Conservation (phyloP, 331 rosid species). For the Quercus phellos region DNA sequence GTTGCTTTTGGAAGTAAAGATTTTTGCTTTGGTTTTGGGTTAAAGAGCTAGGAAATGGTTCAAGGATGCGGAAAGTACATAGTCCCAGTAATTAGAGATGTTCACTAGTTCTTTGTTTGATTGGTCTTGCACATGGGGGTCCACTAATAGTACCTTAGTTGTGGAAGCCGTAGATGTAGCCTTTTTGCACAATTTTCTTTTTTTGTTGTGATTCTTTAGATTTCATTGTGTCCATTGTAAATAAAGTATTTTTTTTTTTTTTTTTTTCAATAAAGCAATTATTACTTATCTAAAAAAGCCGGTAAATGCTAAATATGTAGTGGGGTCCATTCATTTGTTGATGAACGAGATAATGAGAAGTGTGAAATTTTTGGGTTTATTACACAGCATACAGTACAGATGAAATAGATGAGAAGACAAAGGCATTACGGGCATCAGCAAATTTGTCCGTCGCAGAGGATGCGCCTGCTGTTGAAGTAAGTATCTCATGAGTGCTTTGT, state of each 20-base stretch:
- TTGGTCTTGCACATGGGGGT: too few species aligned
- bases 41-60: not conserved
- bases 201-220: too few species aligned
- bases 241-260: too few species aligned
- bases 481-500: conserved; percentile 6
- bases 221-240: too few species aligned
- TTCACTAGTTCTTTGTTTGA: too few species aligned
- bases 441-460: conserved; percentile 37
- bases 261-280: too few species aligned
- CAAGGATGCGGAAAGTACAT: too few species aligned
- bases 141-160: too few species aligned
- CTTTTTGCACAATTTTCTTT: too few species aligned
- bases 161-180: too few species aligned
- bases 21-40: not conserved
- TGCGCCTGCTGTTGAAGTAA: conserved; percentile 58
- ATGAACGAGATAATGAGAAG: not conserved
- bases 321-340: not conserved
- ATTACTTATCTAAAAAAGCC: too few species aligned
- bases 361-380: conserved; percentile 2
- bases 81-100: too few species aligned
- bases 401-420: conserved; percentile 64
- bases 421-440: conserved; percentile 43
- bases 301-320: not conserved
- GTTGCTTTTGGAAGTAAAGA: not conserved
- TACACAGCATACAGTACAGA: conserved; percentile 57